These are phyloP conservation scores for Leccinum pellstonianum DNA, from an alignment of 768 basidiomycete genomes.

Conservation along the genomic window DNA sequence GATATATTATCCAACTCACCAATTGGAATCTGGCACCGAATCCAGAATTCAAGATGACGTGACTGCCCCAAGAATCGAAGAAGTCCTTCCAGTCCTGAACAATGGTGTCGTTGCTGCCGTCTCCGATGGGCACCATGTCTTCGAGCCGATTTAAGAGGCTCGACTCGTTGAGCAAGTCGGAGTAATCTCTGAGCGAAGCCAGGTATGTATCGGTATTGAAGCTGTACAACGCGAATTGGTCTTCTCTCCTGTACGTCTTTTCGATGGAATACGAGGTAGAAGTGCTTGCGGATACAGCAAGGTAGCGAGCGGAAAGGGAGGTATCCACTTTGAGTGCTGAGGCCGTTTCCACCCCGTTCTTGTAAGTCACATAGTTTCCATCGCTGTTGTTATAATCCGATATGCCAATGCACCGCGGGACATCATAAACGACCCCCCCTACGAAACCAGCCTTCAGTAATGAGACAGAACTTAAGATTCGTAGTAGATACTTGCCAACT, in stretches of 20 bases:
- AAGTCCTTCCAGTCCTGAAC: conserved; percentile 6
- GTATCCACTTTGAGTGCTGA: not conserved
- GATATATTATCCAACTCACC: not conserved
- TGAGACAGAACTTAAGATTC: not conserved
- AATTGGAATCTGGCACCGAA: conserved; percentile 1
- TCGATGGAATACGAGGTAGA: conserved; percentile 14
- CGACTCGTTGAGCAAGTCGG: conserved; percentile 2
- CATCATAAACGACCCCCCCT: conserved; percentile 2
- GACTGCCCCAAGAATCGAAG: conserved; percentile 3
- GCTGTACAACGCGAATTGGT: conserved; percentile 19
- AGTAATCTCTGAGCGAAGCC: conserved; percentile 11
- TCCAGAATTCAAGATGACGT: conserved; percentile 1
- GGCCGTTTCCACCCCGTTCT: not conserved
- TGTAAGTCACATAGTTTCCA: conserved; percentile 7
- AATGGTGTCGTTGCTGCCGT: not conserved
- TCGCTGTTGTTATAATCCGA: not conserved
- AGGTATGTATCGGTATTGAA: conserved; percentile 15
- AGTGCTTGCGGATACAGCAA: conserved; percentile 11
- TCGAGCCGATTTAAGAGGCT: not conserved
- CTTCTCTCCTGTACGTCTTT: conserved; percentile 12
- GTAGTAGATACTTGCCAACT: not conserved
- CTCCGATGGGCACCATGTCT: not conserved
- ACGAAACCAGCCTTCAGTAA: not conserved
- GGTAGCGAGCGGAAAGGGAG: conserved; percentile 7
- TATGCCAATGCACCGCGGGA: conserved; percentile 3